Base-by-base conservation (phyloP, 1,284 basidiomycete genomes). In the Ganoderma sinense region DNA sequence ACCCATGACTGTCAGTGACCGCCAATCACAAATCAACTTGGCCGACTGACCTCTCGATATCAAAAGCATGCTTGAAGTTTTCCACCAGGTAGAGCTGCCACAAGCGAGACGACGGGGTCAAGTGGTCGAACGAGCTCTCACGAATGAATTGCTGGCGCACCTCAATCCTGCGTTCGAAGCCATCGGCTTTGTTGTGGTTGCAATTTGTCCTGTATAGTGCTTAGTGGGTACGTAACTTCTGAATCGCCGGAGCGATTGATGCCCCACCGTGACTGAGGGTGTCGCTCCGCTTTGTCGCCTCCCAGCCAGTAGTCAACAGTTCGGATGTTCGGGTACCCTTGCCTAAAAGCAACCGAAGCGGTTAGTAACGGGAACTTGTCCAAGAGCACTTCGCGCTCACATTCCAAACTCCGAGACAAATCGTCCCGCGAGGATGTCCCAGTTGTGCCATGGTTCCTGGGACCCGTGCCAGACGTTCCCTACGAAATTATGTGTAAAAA, bases 351-450 rank as follows among this genome's bases (percentile, higher is more conserved):
- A 48, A 10, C 61, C 65, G 62, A 48, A 45, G 61, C 20, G 62
- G 39, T 68, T 18, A 70, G 53, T 48, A 62, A 62, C 55, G 26
- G 40, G 64, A 45, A 65, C 18, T 31, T 33, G 36, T 43, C 48
- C 41, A 53, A 59, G 43, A 55, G 33, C 36, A 41, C n/a, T 16
- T 3, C 14, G 20, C 20, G 23, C 91, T 73, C 76, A 93, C 94
- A 94, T 95, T 74, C 93, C 93, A 75, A 95, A 94, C 77, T 95
- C 93, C n/a, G 94, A 95, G 33, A 97, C 93, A 80, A 97, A 97
- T 51, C 95, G 89, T 58, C 94, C 94, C 0, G 92, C 86, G 18
- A 97, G 87, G 63, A 88, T 89, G 76, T 96, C 94, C 93, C 95
- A 97, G 73, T 96, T 93, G 71, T 94, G 89, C 94, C 95, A 97